Percentiles rank a stretch among this genome's conserved stretches.
Conservation (phyloP, 768 basidiomycete genomes). For the Favolaschia claudopus region DNA sequence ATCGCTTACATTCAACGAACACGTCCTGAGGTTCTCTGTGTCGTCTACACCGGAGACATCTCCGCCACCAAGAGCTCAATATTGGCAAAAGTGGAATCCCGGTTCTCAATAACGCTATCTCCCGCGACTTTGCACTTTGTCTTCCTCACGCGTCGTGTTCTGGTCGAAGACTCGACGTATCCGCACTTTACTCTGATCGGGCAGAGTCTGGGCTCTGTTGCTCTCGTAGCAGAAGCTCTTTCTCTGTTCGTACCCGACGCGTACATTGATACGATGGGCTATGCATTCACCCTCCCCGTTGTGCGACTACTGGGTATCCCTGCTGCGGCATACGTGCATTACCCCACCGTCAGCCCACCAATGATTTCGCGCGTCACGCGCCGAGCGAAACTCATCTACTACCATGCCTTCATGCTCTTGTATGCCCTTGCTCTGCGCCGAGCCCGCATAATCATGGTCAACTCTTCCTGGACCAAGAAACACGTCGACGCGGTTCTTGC, state of each 20-base stretch:
- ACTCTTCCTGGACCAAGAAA: constrained; percentile 92
- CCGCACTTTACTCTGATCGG: constrained; percentile 90
- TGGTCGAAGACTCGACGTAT: constrained; percentile 88
- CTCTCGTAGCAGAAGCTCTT: constrained; percentile 86
- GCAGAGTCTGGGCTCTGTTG: constrained; percentile 89
- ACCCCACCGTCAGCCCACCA: constrained; percentile 93
- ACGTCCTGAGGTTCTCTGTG: constrained; percentile 68
- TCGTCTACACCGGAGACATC: constrained; percentile 91
- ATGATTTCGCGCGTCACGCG: constrained; percentile 86
- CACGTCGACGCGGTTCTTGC: constrained; percentile 80
- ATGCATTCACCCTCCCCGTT: constrained; percentile 90
- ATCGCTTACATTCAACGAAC: constrained; percentile 77
- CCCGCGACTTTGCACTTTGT: constrained; percentile 78
- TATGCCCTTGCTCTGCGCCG: constrained; percentile 79
- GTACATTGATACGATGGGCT: constrained; percentile 98
- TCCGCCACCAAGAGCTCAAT: constrained; percentile 84
- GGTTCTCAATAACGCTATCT: constrained; percentile 64
- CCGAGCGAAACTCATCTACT: constrained; percentile 73
- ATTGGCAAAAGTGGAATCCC: constrained; percentile 80
- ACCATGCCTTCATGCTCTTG: constrained; percentile 84
- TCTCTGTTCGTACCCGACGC: constrained; percentile 82
- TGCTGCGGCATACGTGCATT: constrained; percentile 93
- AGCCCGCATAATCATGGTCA: constrained; percentile 87
- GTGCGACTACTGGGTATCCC: constrained; percentile 74
- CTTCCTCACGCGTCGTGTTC: constrained; percentile 71